Evolutionary conservation across 371 early-diverging fungal species (phyloP).

Genomic region (Mucor piriformis): DNA sequence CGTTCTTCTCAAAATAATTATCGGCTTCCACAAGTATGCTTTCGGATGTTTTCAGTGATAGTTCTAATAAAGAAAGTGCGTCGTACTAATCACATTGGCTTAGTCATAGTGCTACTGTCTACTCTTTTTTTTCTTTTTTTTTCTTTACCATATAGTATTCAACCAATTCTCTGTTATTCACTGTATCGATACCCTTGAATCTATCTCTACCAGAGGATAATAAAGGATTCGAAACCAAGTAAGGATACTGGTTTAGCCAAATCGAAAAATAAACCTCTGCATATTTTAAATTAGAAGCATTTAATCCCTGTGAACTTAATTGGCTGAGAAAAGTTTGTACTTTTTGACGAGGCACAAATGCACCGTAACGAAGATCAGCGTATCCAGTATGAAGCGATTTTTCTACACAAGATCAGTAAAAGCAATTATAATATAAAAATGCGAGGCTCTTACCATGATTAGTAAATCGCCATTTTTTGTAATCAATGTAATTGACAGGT

Average conservation of each 20-base stretch:
- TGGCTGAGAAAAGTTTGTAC: constrained; percentile 55
- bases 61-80: constrained; percentile 27
- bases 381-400: constrained; percentile 63
- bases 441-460: constrained; percentile 5
- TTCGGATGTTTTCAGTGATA: constrained; percentile 5
- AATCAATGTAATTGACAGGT: constrained; percentile 53
- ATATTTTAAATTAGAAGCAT: constrained; percentile 36
- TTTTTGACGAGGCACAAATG: constrained; percentile 51
- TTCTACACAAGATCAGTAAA: constrained; percentile 18
- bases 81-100: constrained; percentile 26
- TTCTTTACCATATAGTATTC: constrained; percentile 20
- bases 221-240: constrained; percentile 60
- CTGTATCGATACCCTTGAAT: constrained; percentile 4
- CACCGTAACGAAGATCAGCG: constrained; percentile 64
- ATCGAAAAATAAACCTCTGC: constrained; percentile 61
- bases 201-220: constrained; percentile 16
- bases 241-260: constrained; percentile 66
- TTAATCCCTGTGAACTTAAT: constrained; percentile 33
- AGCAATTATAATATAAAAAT: neutral
- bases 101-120: neutral
- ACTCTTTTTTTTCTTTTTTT: neutral
- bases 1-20: constrained; percentile 10
- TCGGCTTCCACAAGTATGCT: constrained; percentile 3
- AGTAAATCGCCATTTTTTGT: constrained; percentile 58
- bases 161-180: constrained; percentile 14